These are phyloP conservation scores for Salicornia ramosissima DNA, from an alignment of 148 eudicot genomes.

Conservation along the genomic window DNA sequence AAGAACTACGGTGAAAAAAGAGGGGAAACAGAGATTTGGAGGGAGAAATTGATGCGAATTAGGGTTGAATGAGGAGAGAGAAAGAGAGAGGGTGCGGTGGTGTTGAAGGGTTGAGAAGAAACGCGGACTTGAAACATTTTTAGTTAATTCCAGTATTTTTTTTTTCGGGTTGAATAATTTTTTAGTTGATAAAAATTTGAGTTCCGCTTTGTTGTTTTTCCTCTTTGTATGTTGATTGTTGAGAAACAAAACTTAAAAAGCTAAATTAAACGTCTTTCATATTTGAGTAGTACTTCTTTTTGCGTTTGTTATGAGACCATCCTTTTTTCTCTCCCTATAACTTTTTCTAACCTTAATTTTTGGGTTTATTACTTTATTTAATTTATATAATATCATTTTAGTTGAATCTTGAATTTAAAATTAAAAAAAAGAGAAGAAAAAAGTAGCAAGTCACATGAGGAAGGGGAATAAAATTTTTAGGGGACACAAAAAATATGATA, in stretches of 20 bases:
- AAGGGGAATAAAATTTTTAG: too few relatives aligned
- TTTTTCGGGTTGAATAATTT: conserved; percentile 4
- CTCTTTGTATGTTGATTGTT: background rate
- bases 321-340: background rate
- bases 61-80: conserved; percentile 24
- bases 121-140: conserved; percentile 39
- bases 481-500: too few relatives aligned
- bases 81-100: conserved; percentile 12
- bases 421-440: too few relatives aligned
- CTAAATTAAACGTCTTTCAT: too few relatives aligned
- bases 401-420: too few relatives aligned
- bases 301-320: background rate
- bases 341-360: background rate
- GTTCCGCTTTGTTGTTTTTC: conserved; percentile 32
- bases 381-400: too few relatives aligned
- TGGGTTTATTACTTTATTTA: too few relatives aligned
- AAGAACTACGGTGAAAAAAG: conserved; percentile 3
- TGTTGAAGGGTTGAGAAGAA: conserved; percentile 19
- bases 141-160: conserved; percentile 6
- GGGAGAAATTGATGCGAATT: conserved; percentile 24
- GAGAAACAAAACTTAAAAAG: too few relatives aligned
- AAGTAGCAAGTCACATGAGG: too few relatives aligned
- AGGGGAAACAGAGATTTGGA: conserved; percentile 18
- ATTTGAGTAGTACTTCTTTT: background rate
- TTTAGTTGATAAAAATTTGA: conserved; percentile 22